A percentile compares a stretch with the other conserved stretches of the same genome.
Evolutionary conservation across 1,139 yeast species (phyloP).

Genomic region (Ogataea hybrid): DNA sequence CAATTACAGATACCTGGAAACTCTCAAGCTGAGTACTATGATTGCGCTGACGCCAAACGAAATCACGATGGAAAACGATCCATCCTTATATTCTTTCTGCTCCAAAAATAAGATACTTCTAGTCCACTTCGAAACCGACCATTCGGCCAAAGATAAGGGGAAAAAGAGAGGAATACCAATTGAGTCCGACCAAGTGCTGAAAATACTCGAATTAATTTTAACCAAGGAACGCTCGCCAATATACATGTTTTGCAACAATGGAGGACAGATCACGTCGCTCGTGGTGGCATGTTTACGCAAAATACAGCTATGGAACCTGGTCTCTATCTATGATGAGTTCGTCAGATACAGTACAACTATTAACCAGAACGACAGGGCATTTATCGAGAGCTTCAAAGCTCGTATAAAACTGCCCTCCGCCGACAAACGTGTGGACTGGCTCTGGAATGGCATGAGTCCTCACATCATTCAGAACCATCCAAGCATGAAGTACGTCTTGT

Average conservation of each 20-base stretch:
- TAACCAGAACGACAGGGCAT: slow-evolving; percentile 77
- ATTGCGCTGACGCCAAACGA: slow-evolving; percentile 80
- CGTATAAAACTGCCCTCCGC: slow-evolving; percentile 50
- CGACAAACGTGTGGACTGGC: slow-evolving; percentile 57
- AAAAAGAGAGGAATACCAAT: slow-evolving; percentile 80
- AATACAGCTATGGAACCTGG: slow-evolving; percentile 84
- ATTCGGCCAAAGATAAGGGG: slow-evolving; percentile 55
- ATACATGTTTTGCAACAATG: slow-evolving; percentile 84
- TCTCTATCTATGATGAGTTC: slow-evolving; percentile 85
- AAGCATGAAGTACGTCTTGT: slow-evolving; percentile 26
- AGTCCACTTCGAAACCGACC: slow-evolving; percentile 64
- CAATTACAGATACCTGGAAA: slow-evolving; percentile 68
- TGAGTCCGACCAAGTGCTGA: slow-evolving; percentile 58
- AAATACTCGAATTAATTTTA: slow-evolving; percentile 59
- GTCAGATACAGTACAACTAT: slow-evolving; percentile 74
- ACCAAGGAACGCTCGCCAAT: slow-evolving; percentile 64
- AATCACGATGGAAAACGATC: slow-evolving; percentile 52
- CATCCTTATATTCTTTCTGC: slow-evolving; percentile 52
- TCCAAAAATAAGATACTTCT: slow-evolving; percentile 44
- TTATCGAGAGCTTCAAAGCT: slow-evolving; percentile 77
- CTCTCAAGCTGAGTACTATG: slow-evolving; percentile 67
- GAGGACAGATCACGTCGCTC: slow-evolving; percentile 83
- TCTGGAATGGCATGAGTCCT: slow-evolving; percentile 69
- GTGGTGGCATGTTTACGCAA: slow-evolving; percentile 84
- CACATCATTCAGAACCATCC: slow-evolving; percentile 42